These are phyloP conservation scores for Betula pendula DNA, from an alignment of 306 rosid genomes.

Conservation along the genomic window DNA sequence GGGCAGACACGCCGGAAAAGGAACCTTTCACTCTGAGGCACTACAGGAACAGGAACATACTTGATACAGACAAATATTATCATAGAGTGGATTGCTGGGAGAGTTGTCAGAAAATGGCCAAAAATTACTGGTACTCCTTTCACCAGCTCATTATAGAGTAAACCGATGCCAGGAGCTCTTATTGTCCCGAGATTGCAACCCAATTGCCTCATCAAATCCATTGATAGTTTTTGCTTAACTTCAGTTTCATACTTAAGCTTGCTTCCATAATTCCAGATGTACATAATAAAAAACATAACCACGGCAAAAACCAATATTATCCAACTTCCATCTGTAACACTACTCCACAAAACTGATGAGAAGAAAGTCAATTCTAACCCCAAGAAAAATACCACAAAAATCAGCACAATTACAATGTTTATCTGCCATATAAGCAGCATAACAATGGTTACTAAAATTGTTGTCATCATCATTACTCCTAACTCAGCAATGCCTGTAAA, in stretches of 20 bases:
- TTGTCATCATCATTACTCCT: constrained; percentile 99
- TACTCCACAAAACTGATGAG: constrained; percentile 86
- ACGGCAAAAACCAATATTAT: constrained; percentile 79
- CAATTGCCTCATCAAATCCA: constrained; percentile 78
- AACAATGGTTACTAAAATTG: constrained; percentile 81
- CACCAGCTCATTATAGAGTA: constrained; percentile 89
- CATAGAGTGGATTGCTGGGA: constrained; percentile 75
- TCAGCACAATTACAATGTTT: constrained; percentile 65
- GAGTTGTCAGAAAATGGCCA: constrained; percentile 88
- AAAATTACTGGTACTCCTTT: constrained; percentile 95
- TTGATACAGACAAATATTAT: constrained; percentile 90
- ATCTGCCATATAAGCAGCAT: constrained; percentile 99
- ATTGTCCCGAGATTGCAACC: constrained; percentile 92
- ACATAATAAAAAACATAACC: constrained; percentile 80
- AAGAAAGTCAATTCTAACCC: constrained; percentile 83
- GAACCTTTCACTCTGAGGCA: constrained; percentile 97
- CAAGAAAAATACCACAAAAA: constrained; percentile 68
- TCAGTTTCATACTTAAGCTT: constrained; percentile 96
- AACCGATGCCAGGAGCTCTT: constrained; percentile 97
- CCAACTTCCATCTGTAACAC: constrained; percentile 97
- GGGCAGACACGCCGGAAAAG: constrained; percentile 97
- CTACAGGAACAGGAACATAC: constrained; percentile 87
- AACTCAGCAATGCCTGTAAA: constrained; percentile 91
- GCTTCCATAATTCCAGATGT: constrained; percentile 93
- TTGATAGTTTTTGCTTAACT: constrained; percentile 85